Base-by-base conservation (phyloP, 2,329 filamentous ascomycete genomes). In the Lizonia empirigonia region DNA sequence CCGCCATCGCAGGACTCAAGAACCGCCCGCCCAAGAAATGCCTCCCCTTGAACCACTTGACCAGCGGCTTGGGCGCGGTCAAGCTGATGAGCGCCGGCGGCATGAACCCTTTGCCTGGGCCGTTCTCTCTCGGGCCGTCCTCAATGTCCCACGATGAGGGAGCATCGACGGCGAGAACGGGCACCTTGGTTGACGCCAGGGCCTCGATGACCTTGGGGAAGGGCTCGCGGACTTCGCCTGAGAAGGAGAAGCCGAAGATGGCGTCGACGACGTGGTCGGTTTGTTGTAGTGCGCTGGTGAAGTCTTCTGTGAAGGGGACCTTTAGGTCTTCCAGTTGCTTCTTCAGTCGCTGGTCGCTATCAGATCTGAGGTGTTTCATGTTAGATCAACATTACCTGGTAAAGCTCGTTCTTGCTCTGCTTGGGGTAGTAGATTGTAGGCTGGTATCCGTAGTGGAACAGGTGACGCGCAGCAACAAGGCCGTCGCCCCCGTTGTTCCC, bases 101-200 rank as follows among this genome's bases (percentile, higher is more conserved):
- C 77, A 89, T 86, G 68, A 96, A 97, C 4, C 80, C 85, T 64
- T 87, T 87, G 1, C 91, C 93, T 0, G 90, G 81, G 0, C 91
- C 93, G 1, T 85, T 83, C 44, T 80, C 76, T 9, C 92, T 91
- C 7, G 93, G 93, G 0, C 94, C 94, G 9, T 80, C 78, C 67
- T 96, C 90, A 49, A 99, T 95, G 72, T 94, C 86, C 94, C 94
- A 99, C 1, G 90, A 94, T 24, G 90, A 96, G 1, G 94, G 94
- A 6, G 90, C 91, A 75, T 99, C 94, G 18, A 99, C 90, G 2
- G 91, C 89, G 2, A 94, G 87, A 0, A 97, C 88, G 0, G 91
- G 89, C 7, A 94, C 67, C 20, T 81, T 81, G 5, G 89, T 88
- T 33, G 86, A 80, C 61, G 91, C 84, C 29, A 99, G 80, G 7